Evolutionary conservation across 345 rosid genomes (phyloP), one percentile per base, ranked within the genome.

Genomic region (Trapa bicornis): DNA sequence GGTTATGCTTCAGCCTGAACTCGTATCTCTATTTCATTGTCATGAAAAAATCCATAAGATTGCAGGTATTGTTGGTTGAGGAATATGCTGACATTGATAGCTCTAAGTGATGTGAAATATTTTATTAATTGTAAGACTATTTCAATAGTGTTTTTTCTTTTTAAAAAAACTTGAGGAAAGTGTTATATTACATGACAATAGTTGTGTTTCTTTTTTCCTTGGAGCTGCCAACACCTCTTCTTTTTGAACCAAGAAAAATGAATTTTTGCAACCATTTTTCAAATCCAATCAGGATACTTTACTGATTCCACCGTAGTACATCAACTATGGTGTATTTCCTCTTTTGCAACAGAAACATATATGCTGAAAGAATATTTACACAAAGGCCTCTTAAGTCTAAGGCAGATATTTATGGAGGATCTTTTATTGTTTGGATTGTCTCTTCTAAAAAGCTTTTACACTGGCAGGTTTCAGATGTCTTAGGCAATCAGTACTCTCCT

Each of bases 21-120:
- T 88, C 94, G 58, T 90, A 90, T 77, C 75, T 93, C 63, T 90
- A 90, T 79, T 88, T 81, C 76, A 77, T 88, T 62, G 94, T 88
- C 82, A 88, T 85, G 15, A 90, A 85, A 82, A 90, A 79, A 74
- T 84, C 87, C 43, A 72, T 88, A 62, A 86, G 85, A 78, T 79
- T 93, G 71, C 97, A 87, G 96, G 97, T 89, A 80, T 45, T 42
- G 13, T 64, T 37, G 62, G 45, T 13, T 32, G 35, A 58, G 33
- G 6, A 2, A 22, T 32, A 32, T 37, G 1, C 54, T 38, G 35
- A 37, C 10, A 32, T 17, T 48, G 62, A 22, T 52, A 53, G 54
- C 22, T 29, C 5, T 47, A 15, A 11, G 42, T 36, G n/a, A 11
- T 9, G 5, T 45, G 52, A 65, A 5, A 50, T 50, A 2, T 50